Evolutionary conservation across 768 basidiomycete genomes (phyloP), one percentile per base, ranked within the genome.

Genomic region (Pisolithus sp.): DNA sequence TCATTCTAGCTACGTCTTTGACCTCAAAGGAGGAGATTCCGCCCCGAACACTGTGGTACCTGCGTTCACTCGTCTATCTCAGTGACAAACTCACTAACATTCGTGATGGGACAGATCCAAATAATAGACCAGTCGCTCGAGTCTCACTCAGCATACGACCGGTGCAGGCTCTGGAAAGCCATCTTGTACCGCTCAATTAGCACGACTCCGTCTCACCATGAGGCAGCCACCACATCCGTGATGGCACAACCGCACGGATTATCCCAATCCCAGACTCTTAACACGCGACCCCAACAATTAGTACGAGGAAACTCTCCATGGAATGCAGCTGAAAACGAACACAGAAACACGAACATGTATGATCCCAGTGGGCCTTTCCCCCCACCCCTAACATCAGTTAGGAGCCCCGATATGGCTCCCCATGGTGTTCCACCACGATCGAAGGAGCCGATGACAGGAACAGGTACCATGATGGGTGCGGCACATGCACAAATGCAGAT

Each of bases 1-100:
- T 5, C 50, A 46, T 23, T 44, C 50, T 18, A 17, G 5, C 26
- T 51, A 6, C 9, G 21, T 51, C 23, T 51, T 51, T n/a, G 50
- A 51, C 18, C 23, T 51, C 12, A 2, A n/a, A 12, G 18, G 2
- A 7, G 50, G 50, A 46, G 6, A 0, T 1, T 51, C 44, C 13
- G 20, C 31, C n/a, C 50, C 50, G 31, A 45, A 45, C 23, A 46
- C 50, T 34, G 47, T 24, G 23, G 50, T 51, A 28, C 15, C 43
- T 28, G 43, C 5, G 43, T 26, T 26, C 17, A 31, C 30, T 28
- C 6, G 10, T 31, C 6, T 44, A 24, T 44, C 26, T 44, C 10
- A 23, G 23, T 24, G 26, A 4, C 9, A 20, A 24, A 24, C 23
- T 23, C 23, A 44, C 43, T 44, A 24, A 44, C 43, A 44, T 24